Evolutionary conservation across 2,329 filamentous ascomycete genomes (phyloP).

Genomic region (Aspergillus vadensis): DNA sequence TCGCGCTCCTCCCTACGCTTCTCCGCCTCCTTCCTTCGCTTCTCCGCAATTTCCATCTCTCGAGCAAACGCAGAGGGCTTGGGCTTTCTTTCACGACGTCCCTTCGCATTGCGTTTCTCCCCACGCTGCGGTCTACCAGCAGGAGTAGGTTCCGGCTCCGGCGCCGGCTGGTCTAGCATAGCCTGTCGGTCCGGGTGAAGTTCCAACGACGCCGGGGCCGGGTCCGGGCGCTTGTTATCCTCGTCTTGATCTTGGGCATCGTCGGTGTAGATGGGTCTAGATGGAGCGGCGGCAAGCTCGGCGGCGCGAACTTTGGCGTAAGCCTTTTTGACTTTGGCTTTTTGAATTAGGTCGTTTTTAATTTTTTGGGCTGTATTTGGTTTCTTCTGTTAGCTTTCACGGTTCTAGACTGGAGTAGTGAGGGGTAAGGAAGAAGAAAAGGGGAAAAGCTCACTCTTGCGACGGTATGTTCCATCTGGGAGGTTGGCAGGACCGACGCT

Average conservation of each 20-base stretch:
- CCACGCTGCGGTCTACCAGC: slow-evolving; percentile 20
- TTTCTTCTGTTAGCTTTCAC: background rate
- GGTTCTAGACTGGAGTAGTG: too few species aligned
- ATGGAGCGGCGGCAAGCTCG: slow-evolving; percentile 44
- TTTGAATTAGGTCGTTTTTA: slow-evolving; percentile 84
- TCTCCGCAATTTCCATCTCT: slow-evolving; percentile 68
- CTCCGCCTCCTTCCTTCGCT: slow-evolving; percentile 59
- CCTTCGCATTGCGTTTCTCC: slow-evolving; percentile 30
- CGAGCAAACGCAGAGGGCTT: slow-evolving; percentile 62
- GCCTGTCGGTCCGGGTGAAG: slow-evolving; percentile 64
- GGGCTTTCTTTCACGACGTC: slow-evolving; percentile 38
- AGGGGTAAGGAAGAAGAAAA: too few species aligned
- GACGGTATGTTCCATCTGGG: slow-evolving; percentile 82
- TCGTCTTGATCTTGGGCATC: slow-evolving; percentile 15
- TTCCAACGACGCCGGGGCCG: slow-evolving; percentile 48
- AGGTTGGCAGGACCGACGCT: slow-evolving; percentile 85
- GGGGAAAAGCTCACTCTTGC: slow-evolving; percentile 62
- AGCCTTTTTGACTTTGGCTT: slow-evolving; percentile 88
- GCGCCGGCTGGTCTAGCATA: slow-evolving; percentile 54
- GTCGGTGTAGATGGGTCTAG: slow-evolving; percentile 39
- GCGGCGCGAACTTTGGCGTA: slow-evolving; percentile 83
- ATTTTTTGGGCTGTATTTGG: slow-evolving; percentile 72
- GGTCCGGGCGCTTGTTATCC: background rate
- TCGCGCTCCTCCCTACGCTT: slow-evolving; percentile 66
- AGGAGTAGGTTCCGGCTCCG: slow-evolving; percentile 23